Conservation (phyloP, 2,329 filamentous ascomycete genomes). For the Knoxdaviesia capensis region DNA sequence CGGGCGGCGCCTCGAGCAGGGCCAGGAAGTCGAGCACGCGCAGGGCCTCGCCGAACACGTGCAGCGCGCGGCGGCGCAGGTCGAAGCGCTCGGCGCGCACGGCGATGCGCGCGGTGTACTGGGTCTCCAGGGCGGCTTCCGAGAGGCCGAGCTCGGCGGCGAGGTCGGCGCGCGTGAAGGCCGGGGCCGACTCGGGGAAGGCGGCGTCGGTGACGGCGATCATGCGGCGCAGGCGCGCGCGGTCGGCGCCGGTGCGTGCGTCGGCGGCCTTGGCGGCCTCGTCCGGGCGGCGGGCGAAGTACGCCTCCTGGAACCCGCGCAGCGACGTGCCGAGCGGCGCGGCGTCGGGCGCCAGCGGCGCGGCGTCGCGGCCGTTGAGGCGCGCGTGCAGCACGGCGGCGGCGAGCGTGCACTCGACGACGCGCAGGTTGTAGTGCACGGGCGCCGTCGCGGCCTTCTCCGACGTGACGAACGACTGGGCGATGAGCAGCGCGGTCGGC, state of each 20-base stretch:
- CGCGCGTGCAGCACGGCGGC: slow-evolving; percentile 45
- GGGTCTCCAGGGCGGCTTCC: slow-evolving; percentile 49
- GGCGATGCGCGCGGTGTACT: slow-evolving; percentile 75
- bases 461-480: slow-evolving; percentile 80
- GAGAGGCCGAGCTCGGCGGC: slow-evolving; percentile 48
- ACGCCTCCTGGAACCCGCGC: slow-evolving; percentile 68
- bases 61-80: slow-evolving; percentile 68
- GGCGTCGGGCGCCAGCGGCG: slow-evolving; percentile 51
- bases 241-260: slow-evolving; percentile 7
- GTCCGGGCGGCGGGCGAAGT: slow-evolving; percentile 36
- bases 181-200: too few species aligned
- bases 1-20: slow-evolving; percentile 39
- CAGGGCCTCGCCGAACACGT: slow-evolving; percentile 78
- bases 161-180: slow-evolving; percentile 81
- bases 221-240: slow-evolving; percentile 29
- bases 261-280: slow-evolving; percentile 12
- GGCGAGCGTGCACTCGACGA: slow-evolving; percentile 86
- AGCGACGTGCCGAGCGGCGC: slow-evolving; percentile 69
- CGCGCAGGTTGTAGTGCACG: slow-evolving; percentile 88
- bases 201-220: slow-evolving; percentile 58
- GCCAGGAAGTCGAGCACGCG: slow-evolving; percentile 70
- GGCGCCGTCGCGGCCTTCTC: slow-evolving; percentile 91
- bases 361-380: slow-evolving; percentile 32
- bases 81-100: slow-evolving; percentile 76
- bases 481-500: slow-evolving; percentile 79